These are phyloP conservation scores for Stephanodiscus minutulus DNA, from an alignment of 108 stramenopile genomes.

Conservation along the genomic window DNA sequence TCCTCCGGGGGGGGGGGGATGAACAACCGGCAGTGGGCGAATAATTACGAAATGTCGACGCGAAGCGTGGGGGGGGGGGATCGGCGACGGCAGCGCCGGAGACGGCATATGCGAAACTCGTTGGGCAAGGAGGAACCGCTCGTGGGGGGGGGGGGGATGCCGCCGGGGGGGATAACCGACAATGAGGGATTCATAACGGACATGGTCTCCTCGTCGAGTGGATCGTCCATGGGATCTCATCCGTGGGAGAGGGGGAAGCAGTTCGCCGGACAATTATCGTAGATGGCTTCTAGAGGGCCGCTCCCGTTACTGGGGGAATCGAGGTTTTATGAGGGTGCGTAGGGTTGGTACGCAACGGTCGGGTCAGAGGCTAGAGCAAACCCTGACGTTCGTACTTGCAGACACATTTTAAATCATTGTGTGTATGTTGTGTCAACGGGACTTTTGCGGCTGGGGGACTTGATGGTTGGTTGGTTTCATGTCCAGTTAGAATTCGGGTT, in stretches of 20 bases:
- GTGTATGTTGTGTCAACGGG: neutral
- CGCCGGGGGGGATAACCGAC: slow-evolving; percentile 36
- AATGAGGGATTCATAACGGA: slow-evolving; percentile 48
- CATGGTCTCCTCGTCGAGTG: slow-evolving; percentile 41
- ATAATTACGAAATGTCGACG: slow-evolving; percentile 40
- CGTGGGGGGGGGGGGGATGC: slow-evolving; percentile 13
- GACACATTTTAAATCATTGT: neutral
- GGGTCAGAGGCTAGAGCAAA: neutral
- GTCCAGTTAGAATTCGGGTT: neutral
- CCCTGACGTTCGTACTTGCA: neutral
- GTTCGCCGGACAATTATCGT: slow-evolving; percentile 26
- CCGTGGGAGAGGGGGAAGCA: slow-evolving; percentile 24
- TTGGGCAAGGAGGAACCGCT: slow-evolving; percentile 43
- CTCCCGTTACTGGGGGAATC: neutral
- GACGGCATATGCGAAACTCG: slow-evolving; percentile 29
- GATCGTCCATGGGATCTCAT: slow-evolving; percentile 37
- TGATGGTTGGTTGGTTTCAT: too few relatives aligned
- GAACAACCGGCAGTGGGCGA: slow-evolving; percentile 20
- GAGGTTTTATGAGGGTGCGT: neutral
- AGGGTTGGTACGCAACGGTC: too few relatives aligned
- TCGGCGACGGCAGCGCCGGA: slow-evolving; percentile 28
- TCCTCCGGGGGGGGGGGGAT: slow-evolving; percentile 12
- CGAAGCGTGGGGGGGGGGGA: slow-evolving; percentile 4
- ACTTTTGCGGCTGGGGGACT: too few relatives aligned
- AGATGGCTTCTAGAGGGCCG: neutral